Percentiles rank a stretch among this genome's conserved stretches.
Conservation (phyloP, 768 basidiomycete genomes). For the Macrolepiota fuliginosa region DNA sequence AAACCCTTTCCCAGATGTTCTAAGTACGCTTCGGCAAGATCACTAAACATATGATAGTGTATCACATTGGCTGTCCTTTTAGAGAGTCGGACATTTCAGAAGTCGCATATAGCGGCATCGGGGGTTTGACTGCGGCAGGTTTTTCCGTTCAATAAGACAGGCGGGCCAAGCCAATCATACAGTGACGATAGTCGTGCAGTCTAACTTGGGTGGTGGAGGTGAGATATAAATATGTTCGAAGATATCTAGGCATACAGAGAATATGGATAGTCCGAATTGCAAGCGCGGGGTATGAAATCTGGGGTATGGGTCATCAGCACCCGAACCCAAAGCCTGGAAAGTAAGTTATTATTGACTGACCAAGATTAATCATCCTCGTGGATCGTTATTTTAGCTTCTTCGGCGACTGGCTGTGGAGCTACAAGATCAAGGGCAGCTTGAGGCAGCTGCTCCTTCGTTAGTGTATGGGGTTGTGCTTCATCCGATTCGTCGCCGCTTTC, state of each 20-base stretch:
- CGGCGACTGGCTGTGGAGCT: constrained; percentile 6
- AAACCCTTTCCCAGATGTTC: not conserved
- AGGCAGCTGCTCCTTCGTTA: constrained; percentile 3
- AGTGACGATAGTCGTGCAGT: not conserved
- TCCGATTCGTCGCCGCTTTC: constrained; percentile 35
- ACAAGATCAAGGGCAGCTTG: not conserved
- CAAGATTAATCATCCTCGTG: constrained; percentile 28
- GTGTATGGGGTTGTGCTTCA: constrained; percentile 16
- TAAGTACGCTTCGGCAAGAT: not conserved
- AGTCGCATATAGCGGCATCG: not conserved
- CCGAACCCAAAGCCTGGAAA: not conserved
- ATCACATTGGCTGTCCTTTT: not conserved
- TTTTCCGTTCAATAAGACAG: not conserved
- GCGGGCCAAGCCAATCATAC: not conserved
- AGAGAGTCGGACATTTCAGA: constrained; percentile 10
- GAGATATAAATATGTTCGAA: not conserved
- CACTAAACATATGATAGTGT: not conserved
- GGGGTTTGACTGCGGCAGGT: not conserved
- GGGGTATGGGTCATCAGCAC: not conserved
- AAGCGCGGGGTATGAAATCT: not conserved
- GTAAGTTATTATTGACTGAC: not conserved
- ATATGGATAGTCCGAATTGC: not conserved
- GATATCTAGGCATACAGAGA: constrained; percentile 3
- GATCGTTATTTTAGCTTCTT: constrained; percentile 28
- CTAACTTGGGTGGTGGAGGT: not conserved